Evolutionary conservation across 345 rosid species (phyloP).

Genomic region (Luvunga scandens): DNA sequence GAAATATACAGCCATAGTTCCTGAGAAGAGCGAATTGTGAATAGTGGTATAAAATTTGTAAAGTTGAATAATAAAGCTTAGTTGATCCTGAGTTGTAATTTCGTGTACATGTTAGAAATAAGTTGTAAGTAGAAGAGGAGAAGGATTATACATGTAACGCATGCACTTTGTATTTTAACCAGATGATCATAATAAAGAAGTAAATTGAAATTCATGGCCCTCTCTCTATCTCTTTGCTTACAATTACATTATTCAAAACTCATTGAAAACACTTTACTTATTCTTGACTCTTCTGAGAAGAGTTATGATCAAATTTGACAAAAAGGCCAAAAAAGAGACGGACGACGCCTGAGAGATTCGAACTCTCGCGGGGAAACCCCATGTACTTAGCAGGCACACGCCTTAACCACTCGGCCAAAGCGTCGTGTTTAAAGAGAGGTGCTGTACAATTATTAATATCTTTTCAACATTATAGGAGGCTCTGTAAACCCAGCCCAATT

Average conservation of each 20-base stretch:
- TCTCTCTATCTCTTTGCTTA: too few species aligned
- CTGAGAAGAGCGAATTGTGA: constrained; percentile 33
- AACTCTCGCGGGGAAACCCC: constrained; percentile 88
- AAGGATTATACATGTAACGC: too few species aligned
- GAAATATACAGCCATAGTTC: constrained; percentile 17
- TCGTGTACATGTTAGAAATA: constrained; percentile 28
- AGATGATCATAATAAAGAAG: constrained; percentile 3
- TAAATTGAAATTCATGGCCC: not conserved
- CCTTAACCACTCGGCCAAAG: constrained; percentile 95
- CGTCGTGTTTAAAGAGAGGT: not conserved
- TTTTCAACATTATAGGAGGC: too few species aligned
- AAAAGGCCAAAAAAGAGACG: too few species aligned
- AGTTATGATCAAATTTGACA: too few species aligned
- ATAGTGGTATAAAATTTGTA: constrained; percentile 21
- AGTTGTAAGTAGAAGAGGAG: constrained; percentile 12
- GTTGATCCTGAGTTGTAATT: constrained; percentile 8
- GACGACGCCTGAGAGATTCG: constrained; percentile 67
- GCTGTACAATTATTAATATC: too few species aligned
- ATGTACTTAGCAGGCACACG: constrained; percentile 86
- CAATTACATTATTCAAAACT: too few species aligned
- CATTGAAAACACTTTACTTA: too few species aligned
- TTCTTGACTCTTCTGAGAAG: too few species aligned
- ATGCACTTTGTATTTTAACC: too few species aligned
- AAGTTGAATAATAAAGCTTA: not conserved
- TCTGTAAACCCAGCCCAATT: too few species aligned